Conservation (phyloP, 2,329 filamentous ascomycete species). For the Fusarium guadeloupense region DNA sequence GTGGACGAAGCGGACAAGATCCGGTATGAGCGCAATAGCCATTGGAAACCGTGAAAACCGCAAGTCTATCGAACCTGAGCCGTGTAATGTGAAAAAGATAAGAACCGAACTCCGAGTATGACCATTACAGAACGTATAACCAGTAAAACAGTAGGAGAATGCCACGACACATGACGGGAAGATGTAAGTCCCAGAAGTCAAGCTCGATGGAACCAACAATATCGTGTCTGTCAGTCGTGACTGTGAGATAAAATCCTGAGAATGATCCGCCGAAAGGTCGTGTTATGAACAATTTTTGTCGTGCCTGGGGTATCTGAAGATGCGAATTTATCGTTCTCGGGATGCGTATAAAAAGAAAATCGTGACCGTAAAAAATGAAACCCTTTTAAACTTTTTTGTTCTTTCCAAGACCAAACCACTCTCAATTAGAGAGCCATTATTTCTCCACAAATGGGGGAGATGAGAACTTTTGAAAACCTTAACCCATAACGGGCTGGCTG, state of each 20-base stretch:
- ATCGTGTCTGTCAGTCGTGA: conserved; percentile 26
- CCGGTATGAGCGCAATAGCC: conserved; percentile 7
- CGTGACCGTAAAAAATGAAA: conserved; percentile 47
- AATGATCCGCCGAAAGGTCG: conserved; percentile 44
- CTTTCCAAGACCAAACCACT: conserved; percentile 36
- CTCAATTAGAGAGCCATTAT: conserved; percentile 34
- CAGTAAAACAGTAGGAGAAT: conserved; percentile 31
- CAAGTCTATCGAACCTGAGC: conserved; percentile 42
- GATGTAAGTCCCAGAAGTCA: background rate
- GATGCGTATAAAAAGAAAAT: conserved; percentile 46
- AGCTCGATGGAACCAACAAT: background rate
- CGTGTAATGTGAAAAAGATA: conserved; percentile 39
- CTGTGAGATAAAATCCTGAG: conserved; percentile 36
- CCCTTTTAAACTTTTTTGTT: conserved; percentile 42
- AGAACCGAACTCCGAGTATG: conserved; percentile 45
- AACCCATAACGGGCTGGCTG: conserved; percentile 66
- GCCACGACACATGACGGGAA: conserved; percentile 8
- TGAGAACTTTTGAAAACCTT: conserved; percentile 35
- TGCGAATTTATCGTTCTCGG: conserved; percentile 49
- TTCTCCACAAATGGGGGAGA: conserved; percentile 4
- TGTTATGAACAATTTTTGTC: conserved; percentile 48
- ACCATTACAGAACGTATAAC: conserved; percentile 50
- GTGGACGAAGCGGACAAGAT: background rate
- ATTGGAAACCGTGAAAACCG: conserved; percentile 33
- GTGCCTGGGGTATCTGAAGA: conserved; percentile 54